These are phyloP conservation scores for Beauveria australis DNA, from an alignment of 2,329 filamentous ascomycete species.

Conservation along the genomic window DNA sequence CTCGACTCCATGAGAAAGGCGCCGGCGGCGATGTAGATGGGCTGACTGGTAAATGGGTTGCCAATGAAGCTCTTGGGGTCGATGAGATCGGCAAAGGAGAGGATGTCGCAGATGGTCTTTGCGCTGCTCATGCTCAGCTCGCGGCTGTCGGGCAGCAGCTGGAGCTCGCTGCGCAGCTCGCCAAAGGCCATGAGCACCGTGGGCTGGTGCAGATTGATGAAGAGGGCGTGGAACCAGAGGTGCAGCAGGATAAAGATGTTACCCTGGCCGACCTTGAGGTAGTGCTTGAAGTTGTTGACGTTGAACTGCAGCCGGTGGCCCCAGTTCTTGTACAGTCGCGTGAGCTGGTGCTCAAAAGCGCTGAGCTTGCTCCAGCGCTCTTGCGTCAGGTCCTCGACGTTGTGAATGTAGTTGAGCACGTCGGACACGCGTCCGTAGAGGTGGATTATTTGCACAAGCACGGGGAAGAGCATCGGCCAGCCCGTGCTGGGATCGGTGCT, in stretches of 20 bases:
- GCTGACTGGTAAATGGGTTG: conserved; percentile 83
- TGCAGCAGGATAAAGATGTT: conserved; percentile 82
- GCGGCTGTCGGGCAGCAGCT: conserved; percentile 70
- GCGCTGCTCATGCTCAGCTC: conserved; percentile 81
- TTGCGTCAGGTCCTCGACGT: conserved; percentile 63
- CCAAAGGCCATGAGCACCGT: conserved; percentile 71
- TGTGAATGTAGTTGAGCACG: conserved; percentile 71
- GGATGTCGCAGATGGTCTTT: conserved; percentile 84
- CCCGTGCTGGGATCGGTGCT: conserved; percentile 46
- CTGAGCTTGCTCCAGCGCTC: conserved; percentile 65
- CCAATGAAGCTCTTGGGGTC: conserved; percentile 80
- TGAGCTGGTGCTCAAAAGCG: conserved; percentile 75
- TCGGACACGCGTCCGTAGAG: conserved; percentile 80
- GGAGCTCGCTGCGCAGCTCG: conserved; percentile 50
- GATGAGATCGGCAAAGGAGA: conserved; percentile 78
- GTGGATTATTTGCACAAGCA: conserved; percentile 75
- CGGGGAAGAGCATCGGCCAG: conserved; percentile 72
- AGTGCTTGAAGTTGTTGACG: conserved; percentile 76
- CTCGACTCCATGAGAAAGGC: conserved; percentile 80
- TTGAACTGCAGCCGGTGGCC: conserved; percentile 74
- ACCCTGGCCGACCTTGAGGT: conserved; percentile 71
- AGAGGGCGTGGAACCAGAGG: conserved; percentile 82
- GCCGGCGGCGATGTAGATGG: conserved; percentile 85
- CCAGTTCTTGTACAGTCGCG: conserved; percentile 61
- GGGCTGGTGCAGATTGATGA: conserved; percentile 77